These are phyloP conservation scores for Starmerella powellii DNA, from an alignment of 805 yeast genomes.

Conservation along the genomic window DNA sequence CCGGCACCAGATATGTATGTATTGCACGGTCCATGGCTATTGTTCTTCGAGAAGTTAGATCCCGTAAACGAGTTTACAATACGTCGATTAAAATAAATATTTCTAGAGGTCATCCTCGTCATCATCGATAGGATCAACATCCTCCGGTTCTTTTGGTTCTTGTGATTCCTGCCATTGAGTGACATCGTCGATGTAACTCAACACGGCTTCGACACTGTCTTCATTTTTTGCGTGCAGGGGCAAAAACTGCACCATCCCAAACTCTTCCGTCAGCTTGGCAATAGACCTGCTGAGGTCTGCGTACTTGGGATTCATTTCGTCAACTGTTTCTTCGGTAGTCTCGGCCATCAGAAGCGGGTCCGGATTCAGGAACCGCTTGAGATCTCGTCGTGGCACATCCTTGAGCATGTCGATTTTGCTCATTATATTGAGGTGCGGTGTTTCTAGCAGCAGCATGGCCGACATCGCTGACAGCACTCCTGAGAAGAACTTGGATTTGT, in stretches of 20 bases:
- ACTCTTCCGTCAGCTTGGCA: slow-evolving; percentile 86
- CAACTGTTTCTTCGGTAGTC: slow-evolving; percentile 33
- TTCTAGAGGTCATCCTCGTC: slow-evolving; percentile 14
- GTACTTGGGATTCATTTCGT: slow-evolving; percentile 47
- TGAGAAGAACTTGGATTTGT: slow-evolving; percentile 80
- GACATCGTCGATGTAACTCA: slow-evolving; percentile 88
- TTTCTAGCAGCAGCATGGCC: slow-evolving; percentile 88
- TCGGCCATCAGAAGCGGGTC: slow-evolving; percentile 66
- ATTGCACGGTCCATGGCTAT: too few species aligned
- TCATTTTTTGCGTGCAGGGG: slow-evolving; percentile 74
- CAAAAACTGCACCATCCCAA: slow-evolving; percentile 95
- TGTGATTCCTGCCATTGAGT: slow-evolving; percentile 97
- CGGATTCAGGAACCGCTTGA: slow-evolving; percentile 79
- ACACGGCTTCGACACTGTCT: slow-evolving; percentile 64
- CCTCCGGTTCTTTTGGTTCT: slow-evolving; percentile 93
- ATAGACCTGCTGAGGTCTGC: slow-evolving; percentile 64
- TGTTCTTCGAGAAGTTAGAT: too few species aligned
- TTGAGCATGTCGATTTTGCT: slow-evolving; percentile 80
- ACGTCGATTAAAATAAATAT: neutral
- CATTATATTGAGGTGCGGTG: slow-evolving; percentile 86
- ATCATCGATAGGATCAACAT: slow-evolving; percentile 25
- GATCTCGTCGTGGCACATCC: slow-evolving; percentile 59
- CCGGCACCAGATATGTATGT: too few species aligned
- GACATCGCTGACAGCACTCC: slow-evolving; percentile 97
- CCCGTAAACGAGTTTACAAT: too few species aligned